Evolutionary conservation across 139 green algal species (phyloP), one percentile per base, ranked within the genome.

Genomic region (Chlamydomonas schloesseri): DNA sequence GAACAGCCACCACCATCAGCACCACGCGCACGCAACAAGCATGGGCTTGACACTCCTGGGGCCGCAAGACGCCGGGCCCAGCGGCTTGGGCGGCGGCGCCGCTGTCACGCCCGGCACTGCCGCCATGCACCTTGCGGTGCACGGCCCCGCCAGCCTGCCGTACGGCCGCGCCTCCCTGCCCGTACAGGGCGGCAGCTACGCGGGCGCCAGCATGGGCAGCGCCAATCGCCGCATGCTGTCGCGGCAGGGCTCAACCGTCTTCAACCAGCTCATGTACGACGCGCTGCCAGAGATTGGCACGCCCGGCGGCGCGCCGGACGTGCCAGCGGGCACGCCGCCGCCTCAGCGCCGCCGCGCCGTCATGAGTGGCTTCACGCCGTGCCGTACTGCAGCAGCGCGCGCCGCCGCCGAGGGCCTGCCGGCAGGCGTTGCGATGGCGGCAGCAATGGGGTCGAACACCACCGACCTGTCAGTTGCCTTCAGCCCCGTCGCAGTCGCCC

Each of bases 261-360:
- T 84, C 65, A 84, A 84, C 42, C 78, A 84, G 33, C 64, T 84
- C 42, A 84, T 85, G 65, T 85, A 85, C 79, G 79, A 85, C 47
- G 79, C 79, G 14, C 67, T 85, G 46, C 79, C 79, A 2, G 67
- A 85, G 67, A 85, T 85, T 15, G 79, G 79, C 46, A 85, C 79
- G 2, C 79, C 79, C 67, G 79, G 79, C 64, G 79, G 79, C 21
- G 79, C 79, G 46, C 79, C 79, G 10, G 79, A 85, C 47, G 79
- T 85, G 47, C 79, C 79, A 2, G 47, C 79, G 4, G 79, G 21
- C 23, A 85, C 79, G 64, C 79, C 79, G 31, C 79, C 79, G 64
- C 79, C 79, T 23, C 79, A 47, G 33, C 47, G 47, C 17, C 79
- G 79, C 23, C 79, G 79, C 50, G 47, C 55, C 31, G 79, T 76